Conservation (phyloP, 2,329 filamentous ascomycete genomes). For the Catunica adiposa region DNA sequence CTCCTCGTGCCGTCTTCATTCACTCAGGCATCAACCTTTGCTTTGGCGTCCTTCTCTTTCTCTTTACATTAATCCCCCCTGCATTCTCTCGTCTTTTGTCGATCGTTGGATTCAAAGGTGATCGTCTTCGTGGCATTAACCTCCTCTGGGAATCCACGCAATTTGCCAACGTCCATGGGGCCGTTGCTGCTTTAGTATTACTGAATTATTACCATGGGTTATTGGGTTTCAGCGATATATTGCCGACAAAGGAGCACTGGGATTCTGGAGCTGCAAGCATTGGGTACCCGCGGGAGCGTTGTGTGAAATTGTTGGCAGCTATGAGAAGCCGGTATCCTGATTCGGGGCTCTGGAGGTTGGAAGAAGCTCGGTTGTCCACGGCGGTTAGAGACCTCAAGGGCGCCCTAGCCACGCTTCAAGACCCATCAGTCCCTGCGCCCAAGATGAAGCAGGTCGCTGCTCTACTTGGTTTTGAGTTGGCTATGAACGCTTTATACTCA, state of each 20-base stretch:
- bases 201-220: conserved; percentile 81
- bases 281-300: conserved; percentile 55
- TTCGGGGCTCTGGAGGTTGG: conserved; percentile 70
- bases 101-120: conserved; percentile 80
- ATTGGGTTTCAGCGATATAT: conserved; percentile 73
- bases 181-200: conserved; percentile 65
- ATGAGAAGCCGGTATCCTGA: conserved; percentile 70
- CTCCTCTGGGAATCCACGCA: conserved; percentile 85
- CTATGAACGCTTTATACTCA: conserved; percentile 59
- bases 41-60: conserved; percentile 68
- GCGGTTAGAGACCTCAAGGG: conserved; percentile 48
- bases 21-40: conserved; percentile 81
- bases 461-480: conserved; percentile 70
- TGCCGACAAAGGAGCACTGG: conserved; percentile 35
- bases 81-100: conserved; percentile 74
- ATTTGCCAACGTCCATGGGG: conserved; percentile 82
- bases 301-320: conserved; percentile 47
- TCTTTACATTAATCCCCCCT: conserved; percentile 87
- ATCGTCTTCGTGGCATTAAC: conserved; percentile 62
- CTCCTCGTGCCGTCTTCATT: conserved; percentile 72
- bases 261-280: conserved; percentile 40
- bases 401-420: conserved; percentile 41
- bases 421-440: conserved; percentile 42
- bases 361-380: conserved; percentile 65
- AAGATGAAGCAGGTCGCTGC: conserved; percentile 80